These are phyloP conservation scores for Candolleomyces aberdarensis DNA, from an alignment of 768 basidiomycete species.

Conservation along the genomic window DNA sequence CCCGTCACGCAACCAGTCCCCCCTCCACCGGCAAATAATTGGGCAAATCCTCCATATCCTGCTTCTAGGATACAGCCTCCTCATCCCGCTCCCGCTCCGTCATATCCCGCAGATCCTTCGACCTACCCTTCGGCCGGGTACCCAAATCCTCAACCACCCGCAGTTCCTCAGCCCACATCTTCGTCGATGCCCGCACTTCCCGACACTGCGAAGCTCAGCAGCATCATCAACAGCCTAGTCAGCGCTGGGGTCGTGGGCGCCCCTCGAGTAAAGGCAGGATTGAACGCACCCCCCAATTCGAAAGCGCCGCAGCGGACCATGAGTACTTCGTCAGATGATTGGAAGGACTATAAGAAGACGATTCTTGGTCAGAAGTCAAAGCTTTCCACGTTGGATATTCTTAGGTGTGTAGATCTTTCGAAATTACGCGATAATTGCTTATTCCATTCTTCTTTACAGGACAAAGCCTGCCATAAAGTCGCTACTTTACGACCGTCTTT, in stretches of 20 bases:
- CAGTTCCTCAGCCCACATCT: slow-evolving; percentile 19
- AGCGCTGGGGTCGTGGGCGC: slow-evolving; percentile 77
- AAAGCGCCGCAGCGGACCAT: background rate
- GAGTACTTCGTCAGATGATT: slow-evolving; percentile 36
- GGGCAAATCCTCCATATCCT: slow-evolving; percentile 5
- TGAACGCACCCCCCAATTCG: background rate
- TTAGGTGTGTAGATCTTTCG: slow-evolving; percentile 47
- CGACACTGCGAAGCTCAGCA: slow-evolving; percentile 44
- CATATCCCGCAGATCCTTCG: background rate
- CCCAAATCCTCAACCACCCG: background rate
- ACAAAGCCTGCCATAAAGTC: slow-evolving; percentile 57
- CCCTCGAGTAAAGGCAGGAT: background rate
- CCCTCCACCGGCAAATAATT: slow-evolving; percentile 9
- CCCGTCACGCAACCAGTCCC: slow-evolving; percentile 33
- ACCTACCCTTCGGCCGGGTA: background rate
- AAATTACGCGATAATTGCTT: background rate
- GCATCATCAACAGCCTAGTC: slow-evolving; percentile 63
- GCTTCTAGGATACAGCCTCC: background rate
- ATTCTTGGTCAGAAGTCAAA: slow-evolving; percentile 60
- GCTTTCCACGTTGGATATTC: slow-evolving; percentile 66
- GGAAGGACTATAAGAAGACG: slow-evolving; percentile 55
- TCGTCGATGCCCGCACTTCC: slow-evolving; percentile 26
- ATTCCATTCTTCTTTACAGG: slow-evolving; percentile 29
- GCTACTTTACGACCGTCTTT: slow-evolving; percentile 71
- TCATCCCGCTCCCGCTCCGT: background rate